Evolutionary conservation across 2,329 filamentous ascomycete genomes (phyloP).

Genomic region (Penicillium frequentans): DNA sequence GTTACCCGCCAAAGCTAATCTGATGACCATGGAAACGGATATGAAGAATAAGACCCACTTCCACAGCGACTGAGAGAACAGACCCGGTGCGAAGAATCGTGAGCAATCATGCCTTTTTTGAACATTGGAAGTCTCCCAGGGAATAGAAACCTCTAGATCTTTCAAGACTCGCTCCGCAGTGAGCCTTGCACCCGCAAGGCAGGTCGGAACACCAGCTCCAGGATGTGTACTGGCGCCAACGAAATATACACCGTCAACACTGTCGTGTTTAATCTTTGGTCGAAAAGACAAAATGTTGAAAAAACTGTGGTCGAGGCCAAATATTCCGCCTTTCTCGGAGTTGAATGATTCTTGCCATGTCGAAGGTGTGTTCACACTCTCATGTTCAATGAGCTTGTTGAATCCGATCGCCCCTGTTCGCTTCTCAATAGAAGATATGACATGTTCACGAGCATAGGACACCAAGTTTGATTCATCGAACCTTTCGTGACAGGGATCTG

Average conservation of each 20-base stretch:
- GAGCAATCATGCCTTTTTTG: background rate
- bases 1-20: background rate
- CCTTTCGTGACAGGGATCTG: background rate
- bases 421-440: background rate
- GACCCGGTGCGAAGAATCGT: background rate
- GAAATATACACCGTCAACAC: constrained; percentile 1
- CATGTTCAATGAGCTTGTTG: background rate
- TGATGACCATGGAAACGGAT: background rate
- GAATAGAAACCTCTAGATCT: background rate
- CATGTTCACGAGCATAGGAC: background rate
- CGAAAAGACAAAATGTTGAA: constrained; percentile 7
- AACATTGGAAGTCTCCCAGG: background rate
- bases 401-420: background rate
- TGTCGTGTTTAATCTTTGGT: constrained; percentile 4
- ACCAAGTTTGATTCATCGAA: background rate
- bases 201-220: constrained; percentile 7
- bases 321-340: constrained; percentile 1
- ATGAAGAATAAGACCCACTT: background rate
- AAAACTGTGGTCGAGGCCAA: constrained; percentile 6
- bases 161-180: background rate
- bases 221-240: constrained; percentile 10
- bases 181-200: constrained; percentile 6
- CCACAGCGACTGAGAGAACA: background rate
- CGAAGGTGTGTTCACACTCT: background rate
- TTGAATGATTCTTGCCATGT: background rate